Evolutionary conservation across 768 basidiomycete species (phyloP).

Genomic region (Coprinellus micaceus): DNA sequence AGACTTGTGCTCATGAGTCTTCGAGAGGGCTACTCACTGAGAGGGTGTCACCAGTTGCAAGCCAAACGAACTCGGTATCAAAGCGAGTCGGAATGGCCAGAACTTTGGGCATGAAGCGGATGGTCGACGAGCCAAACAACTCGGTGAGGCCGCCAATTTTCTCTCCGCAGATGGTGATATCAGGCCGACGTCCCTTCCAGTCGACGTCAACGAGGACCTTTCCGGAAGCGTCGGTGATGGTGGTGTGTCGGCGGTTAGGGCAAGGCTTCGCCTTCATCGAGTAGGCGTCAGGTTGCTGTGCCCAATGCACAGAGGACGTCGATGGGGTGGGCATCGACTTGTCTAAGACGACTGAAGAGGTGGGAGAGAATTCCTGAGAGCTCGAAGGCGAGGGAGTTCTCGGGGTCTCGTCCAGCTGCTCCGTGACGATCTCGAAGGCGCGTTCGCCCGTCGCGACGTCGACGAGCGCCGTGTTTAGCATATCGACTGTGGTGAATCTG

Average conservation of each 20-base stretch:
- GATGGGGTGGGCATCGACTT: slow-evolving; percentile 8
- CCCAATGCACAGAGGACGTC: neutral
- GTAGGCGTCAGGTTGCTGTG: neutral
- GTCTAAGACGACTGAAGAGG: neutral
- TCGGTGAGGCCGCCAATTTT: slow-evolving; percentile 47
- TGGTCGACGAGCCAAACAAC: slow-evolving; percentile 55
- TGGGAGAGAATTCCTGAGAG: slow-evolving; percentile 13
- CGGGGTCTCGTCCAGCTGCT: slow-evolving; percentile 29
- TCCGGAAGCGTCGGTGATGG: slow-evolving; percentile 40
- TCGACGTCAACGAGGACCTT: slow-evolving; percentile 41
- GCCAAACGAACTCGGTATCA: slow-evolving; percentile 58
- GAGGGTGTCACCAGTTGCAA: slow-evolving; percentile 50
- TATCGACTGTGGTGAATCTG: slow-evolving; percentile 55
- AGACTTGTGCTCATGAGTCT: neutral
- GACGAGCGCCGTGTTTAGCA: slow-evolving; percentile 53
- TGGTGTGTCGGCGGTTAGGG: slow-evolving; percentile 34
- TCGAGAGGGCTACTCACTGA: slow-evolving; percentile 36
- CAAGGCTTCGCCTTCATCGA: slow-evolving; percentile 14
- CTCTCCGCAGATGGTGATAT: slow-evolving; percentile 49
- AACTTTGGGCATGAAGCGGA: slow-evolving; percentile 56
- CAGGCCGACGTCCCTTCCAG: slow-evolving; percentile 53
- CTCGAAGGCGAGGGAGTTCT: slow-evolving; percentile 22
- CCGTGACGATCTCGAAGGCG: slow-evolving; percentile 48
- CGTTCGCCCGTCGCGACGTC: slow-evolving; percentile 48
- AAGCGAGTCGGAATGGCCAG: slow-evolving; percentile 63